These are phyloP conservation scores for Nothophoma quercina DNA, from an alignment of 2,329 filamentous ascomycete genomes.

Conservation along the genomic window DNA sequence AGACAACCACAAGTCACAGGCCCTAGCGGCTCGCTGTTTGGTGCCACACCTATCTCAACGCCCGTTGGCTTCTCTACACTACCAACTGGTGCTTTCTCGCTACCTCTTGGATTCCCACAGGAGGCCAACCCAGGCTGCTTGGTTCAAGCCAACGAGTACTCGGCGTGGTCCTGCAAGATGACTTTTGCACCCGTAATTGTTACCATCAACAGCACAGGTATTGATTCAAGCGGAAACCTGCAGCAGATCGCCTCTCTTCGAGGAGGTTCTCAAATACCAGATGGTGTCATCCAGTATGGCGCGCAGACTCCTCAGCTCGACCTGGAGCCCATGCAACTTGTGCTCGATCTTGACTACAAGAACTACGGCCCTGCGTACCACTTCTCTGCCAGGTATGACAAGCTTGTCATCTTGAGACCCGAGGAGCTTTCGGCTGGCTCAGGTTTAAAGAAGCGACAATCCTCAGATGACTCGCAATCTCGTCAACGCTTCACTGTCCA, in stretches of 20 bases:
- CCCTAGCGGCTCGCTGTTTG: slow-evolving; percentile 56
- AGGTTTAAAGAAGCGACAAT: slow-evolving; percentile 27
- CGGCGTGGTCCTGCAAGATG: slow-evolving; percentile 61
- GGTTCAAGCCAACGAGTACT: slow-evolving; percentile 52
- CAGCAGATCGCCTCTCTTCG: slow-evolving; percentile 32
- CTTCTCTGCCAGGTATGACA: slow-evolving; percentile 69
- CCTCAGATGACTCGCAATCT: slow-evolving; percentile 27
- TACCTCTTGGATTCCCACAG: slow-evolving; percentile 57
- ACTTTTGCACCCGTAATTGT: slow-evolving; percentile 45
- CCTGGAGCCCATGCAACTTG: slow-evolving; percentile 60
- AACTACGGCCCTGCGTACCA: slow-evolving; percentile 68
- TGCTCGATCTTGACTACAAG: slow-evolving; percentile 64
- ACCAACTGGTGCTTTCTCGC: slow-evolving; percentile 58
- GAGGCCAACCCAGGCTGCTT: slow-evolving; percentile 60
- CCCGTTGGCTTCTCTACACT: slow-evolving; percentile 55
- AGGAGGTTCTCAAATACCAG: slow-evolving; percentile 43
- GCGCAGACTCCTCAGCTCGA: slow-evolving; percentile 64
- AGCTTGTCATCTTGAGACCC: slow-evolving; percentile 64
- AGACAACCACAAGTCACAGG: slow-evolving; percentile 56
- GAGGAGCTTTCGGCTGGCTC: slow-evolving; percentile 45
- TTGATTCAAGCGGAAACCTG: slow-evolving; percentile 11
- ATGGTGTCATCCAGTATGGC: slow-evolving; percentile 63
- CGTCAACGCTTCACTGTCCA: slow-evolving; percentile 54
- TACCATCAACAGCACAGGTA: slow-evolving; percentile 33
- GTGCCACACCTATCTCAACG: slow-evolving; percentile 59